phyloP scores from a whole-genome alignment of 805 yeast species.

The Lachancea mirantina region DNA sequence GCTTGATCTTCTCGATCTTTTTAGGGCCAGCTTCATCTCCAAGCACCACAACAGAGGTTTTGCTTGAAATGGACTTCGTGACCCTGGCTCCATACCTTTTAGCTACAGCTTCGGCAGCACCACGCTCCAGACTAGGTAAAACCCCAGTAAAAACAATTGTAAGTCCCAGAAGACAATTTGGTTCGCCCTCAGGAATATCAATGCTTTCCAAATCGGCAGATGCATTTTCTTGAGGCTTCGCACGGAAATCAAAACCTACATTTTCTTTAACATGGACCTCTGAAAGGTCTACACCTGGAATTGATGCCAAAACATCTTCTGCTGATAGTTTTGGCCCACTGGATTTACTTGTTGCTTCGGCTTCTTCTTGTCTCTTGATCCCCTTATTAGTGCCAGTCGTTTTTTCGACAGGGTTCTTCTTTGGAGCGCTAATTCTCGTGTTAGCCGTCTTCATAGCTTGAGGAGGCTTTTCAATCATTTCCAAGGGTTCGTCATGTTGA shows the following conservation, averaged over 20 bases:
- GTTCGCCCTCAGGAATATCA: slow-evolving; percentile 73
- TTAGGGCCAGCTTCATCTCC: slow-evolving; percentile 97
- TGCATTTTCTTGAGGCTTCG: slow-evolving; percentile 37
- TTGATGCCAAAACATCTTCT: slow-evolving; percentile 39
- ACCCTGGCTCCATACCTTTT: slow-evolving; percentile 88
- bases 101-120: slow-evolving; percentile 66
- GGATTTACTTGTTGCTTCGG: not conserved
- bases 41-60: slow-evolving; percentile 80
- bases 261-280: slow-evolving; percentile 41
- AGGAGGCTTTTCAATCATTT: slow-evolving; percentile 2
- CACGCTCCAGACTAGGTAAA: slow-evolving; percentile 72
- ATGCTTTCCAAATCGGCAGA: slow-evolving; percentile 23
- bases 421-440: too few species aligned
- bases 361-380: not conserved
- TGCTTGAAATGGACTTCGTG: slow-evolving; percentile 75
- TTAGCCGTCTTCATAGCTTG: slow-evolving; percentile 2
- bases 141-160: slow-evolving; percentile 92
- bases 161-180: slow-evolving; percentile 80
- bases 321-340: slow-evolving; percentile 12
- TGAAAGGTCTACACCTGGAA: slow-evolving; percentile 69
- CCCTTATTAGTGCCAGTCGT: too few species aligned
- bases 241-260: slow-evolving; percentile 51
- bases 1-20: slow-evolving; percentile 75
- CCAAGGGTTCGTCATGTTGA: slow-evolving; percentile 2
- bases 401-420: too few species aligned